phyloP scores from a whole-genome alignment of 2,329 filamentous ascomycete genomes.

The Cryoendolithus antarcticus region DNA sequence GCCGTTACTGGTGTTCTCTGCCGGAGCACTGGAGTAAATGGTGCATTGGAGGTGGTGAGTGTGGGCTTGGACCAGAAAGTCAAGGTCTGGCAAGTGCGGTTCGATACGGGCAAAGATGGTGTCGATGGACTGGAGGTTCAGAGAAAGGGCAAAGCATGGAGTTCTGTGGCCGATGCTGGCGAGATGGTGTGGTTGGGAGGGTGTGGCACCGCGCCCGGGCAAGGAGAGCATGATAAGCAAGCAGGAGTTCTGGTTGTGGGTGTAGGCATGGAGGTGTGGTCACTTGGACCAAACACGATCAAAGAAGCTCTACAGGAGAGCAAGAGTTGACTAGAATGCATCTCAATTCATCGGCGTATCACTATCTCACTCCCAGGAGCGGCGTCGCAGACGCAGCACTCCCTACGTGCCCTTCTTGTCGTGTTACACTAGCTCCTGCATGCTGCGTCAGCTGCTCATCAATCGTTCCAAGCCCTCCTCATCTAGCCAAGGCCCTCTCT shows the following conservation, averaged over 20 bases:
- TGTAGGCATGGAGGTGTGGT: constrained; percentile 38
- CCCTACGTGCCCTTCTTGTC: too few species aligned
- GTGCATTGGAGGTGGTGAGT: constrained; percentile 12
- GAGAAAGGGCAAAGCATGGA: constrained; percentile 23
- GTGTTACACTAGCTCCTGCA: too few species aligned
- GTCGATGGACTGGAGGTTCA: constrained; percentile 20
- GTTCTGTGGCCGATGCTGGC: constrained; percentile 39
- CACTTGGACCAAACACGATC: background rate
- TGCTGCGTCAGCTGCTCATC: too few species aligned
- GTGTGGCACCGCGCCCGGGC: constrained; percentile 35
- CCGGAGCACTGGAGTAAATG: constrained; percentile 1
- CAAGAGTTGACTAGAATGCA: too few species aligned
- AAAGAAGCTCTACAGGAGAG: too few species aligned
- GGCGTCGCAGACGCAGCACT: too few species aligned
- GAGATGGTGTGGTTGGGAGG: constrained; percentile 12
- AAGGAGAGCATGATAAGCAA: constrained; percentile 6
- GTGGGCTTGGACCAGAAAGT: constrained; percentile 37
- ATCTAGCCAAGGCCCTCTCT: constrained; percentile 74
- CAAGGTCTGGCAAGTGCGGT: constrained; percentile 32
- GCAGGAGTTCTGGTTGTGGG: constrained; percentile 31
- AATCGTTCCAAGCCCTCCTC: constrained; percentile 38
- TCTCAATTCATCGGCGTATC: too few species aligned
- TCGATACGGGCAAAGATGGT: constrained; percentile 10
- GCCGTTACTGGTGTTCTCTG: constrained; percentile 50
- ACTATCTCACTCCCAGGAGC: too few species aligned